phyloP scores from a whole-genome alignment of 345 rosid species.

The Aquilaria yunnanensis region DNA sequence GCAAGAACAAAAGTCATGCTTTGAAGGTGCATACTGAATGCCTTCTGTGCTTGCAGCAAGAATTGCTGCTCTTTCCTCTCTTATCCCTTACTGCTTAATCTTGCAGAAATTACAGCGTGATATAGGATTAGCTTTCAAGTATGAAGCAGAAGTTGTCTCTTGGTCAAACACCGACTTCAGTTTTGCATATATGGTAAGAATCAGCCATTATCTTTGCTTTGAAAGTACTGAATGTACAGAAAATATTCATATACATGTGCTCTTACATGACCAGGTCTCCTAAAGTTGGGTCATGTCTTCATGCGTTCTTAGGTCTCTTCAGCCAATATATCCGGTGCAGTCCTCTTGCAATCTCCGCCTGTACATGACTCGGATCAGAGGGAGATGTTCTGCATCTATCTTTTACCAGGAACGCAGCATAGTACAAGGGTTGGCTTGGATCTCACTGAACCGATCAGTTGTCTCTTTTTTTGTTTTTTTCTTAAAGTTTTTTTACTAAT shows the following conservation, averaged over 20 bases:
- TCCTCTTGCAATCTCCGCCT: conserved; percentile 70
- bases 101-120: conserved; percentile 54
- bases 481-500: too few relatives aligned
- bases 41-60: too few relatives aligned
- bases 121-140: conserved; percentile 47
- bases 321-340: conserved; percentile 49
- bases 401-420: conserved; percentile 58
- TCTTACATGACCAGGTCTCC: neutral
- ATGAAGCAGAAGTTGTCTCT: conserved; percentile 74
- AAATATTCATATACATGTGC: conserved; percentile 1
- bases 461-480: conserved; percentile 5
- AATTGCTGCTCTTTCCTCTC: neutral
- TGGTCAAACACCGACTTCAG: conserved; percentile 66
- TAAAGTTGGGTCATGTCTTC: neutral
- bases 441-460: neutral
- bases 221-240: neutral
- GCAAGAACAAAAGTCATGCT: conserved; percentile 64
- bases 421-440: conserved; percentile 42
- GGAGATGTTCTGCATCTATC: conserved; percentile 60
- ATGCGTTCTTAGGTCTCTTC: conserved; percentile 42
- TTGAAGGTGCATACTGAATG: conserved; percentile 44
- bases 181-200: conserved; percentile 55
- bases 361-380: conserved; percentile 66
- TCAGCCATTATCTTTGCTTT: neutral
- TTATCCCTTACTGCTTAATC: neutral